Evolutionary conservation across 441 rosid species (phyloP).

Genomic region (Omphalea diandra): DNA sequence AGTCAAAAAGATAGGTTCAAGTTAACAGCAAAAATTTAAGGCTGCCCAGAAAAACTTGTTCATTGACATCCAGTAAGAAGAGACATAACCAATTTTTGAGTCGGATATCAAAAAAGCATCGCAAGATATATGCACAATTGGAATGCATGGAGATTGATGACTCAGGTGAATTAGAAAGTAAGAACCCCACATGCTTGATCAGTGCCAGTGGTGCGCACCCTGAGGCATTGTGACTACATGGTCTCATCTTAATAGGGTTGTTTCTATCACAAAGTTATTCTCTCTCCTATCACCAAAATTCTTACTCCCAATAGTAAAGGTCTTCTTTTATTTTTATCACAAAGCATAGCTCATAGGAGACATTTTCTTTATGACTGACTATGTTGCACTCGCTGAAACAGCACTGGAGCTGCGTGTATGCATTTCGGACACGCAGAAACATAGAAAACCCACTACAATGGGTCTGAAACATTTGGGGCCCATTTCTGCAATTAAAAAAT

Average conservation of each 20-base stretch:
- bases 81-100: neutral
- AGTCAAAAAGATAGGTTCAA: no score
- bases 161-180: neutral
- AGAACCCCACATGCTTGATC: neutral
- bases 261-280: neutral
- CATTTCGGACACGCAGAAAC: no score
- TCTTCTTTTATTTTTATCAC: neutral
- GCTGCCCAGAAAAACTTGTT: slow-evolving; percentile 3
- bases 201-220: neutral
- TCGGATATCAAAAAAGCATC: neutral
- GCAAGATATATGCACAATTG: neutral
- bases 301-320: neutral
- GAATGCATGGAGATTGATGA: neutral
- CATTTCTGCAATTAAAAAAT: no score
- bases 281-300: neutral
- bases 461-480: no score
- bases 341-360: neutral
- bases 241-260: no score
- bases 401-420: no score
- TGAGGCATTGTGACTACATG: neutral
- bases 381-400: no score
- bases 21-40: no score
- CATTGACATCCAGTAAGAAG: neutral
- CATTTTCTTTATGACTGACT: no score
- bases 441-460: no score